These are phyloP conservation scores for Lodderomyces oxycetoniae DNA, from an alignment of 1,139 yeast species.

Conservation along the genomic window DNA sequence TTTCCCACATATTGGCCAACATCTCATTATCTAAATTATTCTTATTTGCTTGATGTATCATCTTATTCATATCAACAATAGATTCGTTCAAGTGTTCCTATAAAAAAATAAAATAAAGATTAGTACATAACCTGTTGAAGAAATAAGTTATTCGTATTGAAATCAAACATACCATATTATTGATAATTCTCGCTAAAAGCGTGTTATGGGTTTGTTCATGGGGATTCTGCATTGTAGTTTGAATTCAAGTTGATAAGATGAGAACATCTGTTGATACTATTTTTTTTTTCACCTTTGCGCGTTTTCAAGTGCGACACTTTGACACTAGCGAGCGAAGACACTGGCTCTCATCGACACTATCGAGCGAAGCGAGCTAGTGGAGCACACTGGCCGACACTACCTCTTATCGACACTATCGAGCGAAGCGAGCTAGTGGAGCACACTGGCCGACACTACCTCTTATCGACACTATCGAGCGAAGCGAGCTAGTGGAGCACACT, in stretches of 20 bases:
- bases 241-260: not conserved
- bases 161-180: constrained; percentile 56
- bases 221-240: constrained; percentile 68
- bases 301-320: too few relatives aligned
- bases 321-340: too few relatives aligned
- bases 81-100: constrained; percentile 71
- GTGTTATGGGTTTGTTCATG: constrained; percentile 85
- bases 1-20: constrained; percentile 78
- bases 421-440: too few relatives aligned
- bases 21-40: constrained; percentile 69
- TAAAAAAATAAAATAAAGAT: constrained; percentile 3
- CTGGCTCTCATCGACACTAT: too few relatives aligned
- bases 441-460: too few relatives aligned
- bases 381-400: too few relatives aligned
- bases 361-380: too few relatives aligned
- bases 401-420: too few relatives aligned
- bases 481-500: too few relatives aligned
- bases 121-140: not conserved
- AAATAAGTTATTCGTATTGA: not conserved
- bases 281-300: too few relatives aligned
- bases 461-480: too few relatives aligned
- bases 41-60: constrained; percentile 57
- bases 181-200: constrained; percentile 68
- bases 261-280: too few relatives aligned
- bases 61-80: constrained; percentile 56